Evolutionary conservation across 2,329 filamentous ascomycete genomes (phyloP).

Genomic region (Microdochium nivale): DNA sequence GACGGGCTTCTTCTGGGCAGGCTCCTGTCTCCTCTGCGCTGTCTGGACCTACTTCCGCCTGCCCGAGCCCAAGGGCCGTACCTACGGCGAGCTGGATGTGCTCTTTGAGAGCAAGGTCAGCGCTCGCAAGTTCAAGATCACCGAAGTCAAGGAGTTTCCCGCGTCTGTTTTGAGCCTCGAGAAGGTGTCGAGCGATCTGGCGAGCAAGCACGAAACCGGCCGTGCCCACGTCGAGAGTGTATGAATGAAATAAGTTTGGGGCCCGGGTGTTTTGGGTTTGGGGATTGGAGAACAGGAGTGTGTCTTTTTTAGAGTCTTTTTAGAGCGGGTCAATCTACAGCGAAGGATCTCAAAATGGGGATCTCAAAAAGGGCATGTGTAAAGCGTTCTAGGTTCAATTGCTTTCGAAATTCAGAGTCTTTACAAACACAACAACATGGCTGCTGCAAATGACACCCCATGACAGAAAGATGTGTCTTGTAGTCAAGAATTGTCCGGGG

Average conservation of each 20-base stretch:
- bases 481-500: too few relatives aligned
- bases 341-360: too few relatives aligned
- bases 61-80: constrained; percentile 40
- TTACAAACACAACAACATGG: too few relatives aligned
- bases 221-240: neutral
- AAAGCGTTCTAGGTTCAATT: neutral
- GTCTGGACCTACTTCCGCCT: constrained; percentile 42
- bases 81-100: constrained; percentile 34
- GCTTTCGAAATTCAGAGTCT: too few relatives aligned
- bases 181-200: neutral
- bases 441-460: too few relatives aligned
- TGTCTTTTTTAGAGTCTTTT: too few relatives aligned
- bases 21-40: constrained; percentile 37
- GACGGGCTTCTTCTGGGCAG: constrained; percentile 35
- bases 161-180: constrained; percentile 1
- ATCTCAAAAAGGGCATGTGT: neutral
- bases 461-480: too few relatives aligned
- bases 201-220: neutral
- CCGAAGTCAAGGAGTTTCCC: constrained; percentile 27
- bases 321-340: too few relatives aligned
- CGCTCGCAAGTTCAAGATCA: constrained; percentile 30
- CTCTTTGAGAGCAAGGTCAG: constrained; percentile 29
- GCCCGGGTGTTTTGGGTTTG: neutral
- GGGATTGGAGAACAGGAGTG: neutral
- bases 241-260: neutral